These are phyloP conservation scores for Beauveria brongniartii DNA, from an alignment of 2,329 filamentous ascomycete species.

Conservation along the genomic window DNA sequence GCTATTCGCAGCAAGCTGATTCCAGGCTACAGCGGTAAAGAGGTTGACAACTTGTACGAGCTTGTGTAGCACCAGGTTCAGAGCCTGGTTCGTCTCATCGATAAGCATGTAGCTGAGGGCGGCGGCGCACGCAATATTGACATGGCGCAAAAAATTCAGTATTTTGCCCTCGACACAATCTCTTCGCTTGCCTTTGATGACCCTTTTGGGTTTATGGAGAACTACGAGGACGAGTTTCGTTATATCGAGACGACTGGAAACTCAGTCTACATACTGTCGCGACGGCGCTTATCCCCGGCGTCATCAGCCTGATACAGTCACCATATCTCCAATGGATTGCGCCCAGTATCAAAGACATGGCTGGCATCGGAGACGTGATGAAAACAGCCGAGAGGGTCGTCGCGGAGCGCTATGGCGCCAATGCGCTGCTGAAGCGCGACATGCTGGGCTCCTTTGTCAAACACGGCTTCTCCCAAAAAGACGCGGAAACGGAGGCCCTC, in stretches of 20 bases:
- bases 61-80: conserved; percentile 37
- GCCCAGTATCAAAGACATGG: conserved; percentile 21
- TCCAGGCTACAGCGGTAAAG: conserved; percentile 20
- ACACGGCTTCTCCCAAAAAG: conserved; percentile 26
- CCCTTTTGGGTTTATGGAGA: conserved; percentile 37
- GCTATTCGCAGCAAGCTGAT: conserved; percentile 27
- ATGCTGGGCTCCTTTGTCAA: conserved; percentile 31
- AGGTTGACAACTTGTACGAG: conserved; percentile 21
- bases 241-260: conserved; percentile 36
- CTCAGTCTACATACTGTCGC: conserved; percentile 35
- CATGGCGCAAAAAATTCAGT: conserved; percentile 41
- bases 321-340: conserved; percentile 29
- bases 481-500: conserved; percentile 32
- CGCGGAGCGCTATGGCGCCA: conserved; percentile 20
- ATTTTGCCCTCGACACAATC: conserved; percentile 48
- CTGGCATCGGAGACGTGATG: conserved; percentile 27
- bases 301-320: conserved; percentile 31
- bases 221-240: conserved; percentile 36
- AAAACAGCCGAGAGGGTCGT: conserved; percentile 22
- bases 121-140: conserved; percentile 22
- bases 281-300: conserved; percentile 34
- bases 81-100: conserved; percentile 37
- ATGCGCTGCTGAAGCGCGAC: conserved; percentile 21
- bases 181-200: conserved; percentile 42
- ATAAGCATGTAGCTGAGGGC: conserved; percentile 23